phyloP scores from a whole-genome alignment of 495 filamentous ascomycete genomes.

The Aspergillus diversus region DNA sequence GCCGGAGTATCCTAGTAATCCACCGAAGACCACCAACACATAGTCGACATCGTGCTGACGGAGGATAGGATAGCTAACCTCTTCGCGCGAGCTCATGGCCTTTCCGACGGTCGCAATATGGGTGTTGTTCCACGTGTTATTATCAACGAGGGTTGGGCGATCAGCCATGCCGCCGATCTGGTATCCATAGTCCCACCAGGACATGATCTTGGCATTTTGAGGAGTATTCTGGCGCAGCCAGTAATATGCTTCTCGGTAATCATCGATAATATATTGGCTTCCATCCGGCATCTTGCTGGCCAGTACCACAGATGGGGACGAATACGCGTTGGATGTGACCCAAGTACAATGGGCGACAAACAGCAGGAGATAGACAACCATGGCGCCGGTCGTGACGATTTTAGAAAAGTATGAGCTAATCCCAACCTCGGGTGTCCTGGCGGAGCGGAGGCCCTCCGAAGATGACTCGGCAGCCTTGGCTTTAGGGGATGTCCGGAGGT shows the following conservation, averaged over 20 bases:
- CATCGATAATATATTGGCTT: conserved; percentile 97
- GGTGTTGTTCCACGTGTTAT: conserved; percentile 99
- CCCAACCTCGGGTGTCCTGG: conserved; percentile 74
- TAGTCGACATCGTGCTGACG: conserved; percentile 99
- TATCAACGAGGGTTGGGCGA: conserved; percentile 95
- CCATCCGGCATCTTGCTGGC: conserved; percentile 92
- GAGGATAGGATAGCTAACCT: conserved; percentile 98
- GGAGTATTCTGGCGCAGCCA: conserved; percentile 98
- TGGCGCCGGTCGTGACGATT: conserved; percentile 65
- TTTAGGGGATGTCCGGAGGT: conserved; percentile 61
- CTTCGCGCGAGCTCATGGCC: conserved; percentile 96
- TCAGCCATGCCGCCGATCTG: conserved; percentile 99
- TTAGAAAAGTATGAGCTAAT: conserved; percentile 85
- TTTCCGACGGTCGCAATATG: conserved; percentile 99
- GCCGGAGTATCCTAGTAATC: conserved; percentile 95
- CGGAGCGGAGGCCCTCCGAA: conserved; percentile 67
- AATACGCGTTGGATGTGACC: conserved; percentile 99
- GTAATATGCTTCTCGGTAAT: conserved; percentile 99
- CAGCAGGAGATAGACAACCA: conserved; percentile 80
- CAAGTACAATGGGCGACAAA: conserved; percentile 99
- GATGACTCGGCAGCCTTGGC: conserved; percentile 52
- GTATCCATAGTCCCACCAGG: conserved; percentile 99
- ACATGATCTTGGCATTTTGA: conserved; percentile 97
- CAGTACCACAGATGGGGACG: conserved; percentile 94
- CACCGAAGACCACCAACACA: conserved; percentile 95